Conservation (phyloP, 2,329 filamentous ascomycete genomes). For the Epichloe uncinata region DNA sequence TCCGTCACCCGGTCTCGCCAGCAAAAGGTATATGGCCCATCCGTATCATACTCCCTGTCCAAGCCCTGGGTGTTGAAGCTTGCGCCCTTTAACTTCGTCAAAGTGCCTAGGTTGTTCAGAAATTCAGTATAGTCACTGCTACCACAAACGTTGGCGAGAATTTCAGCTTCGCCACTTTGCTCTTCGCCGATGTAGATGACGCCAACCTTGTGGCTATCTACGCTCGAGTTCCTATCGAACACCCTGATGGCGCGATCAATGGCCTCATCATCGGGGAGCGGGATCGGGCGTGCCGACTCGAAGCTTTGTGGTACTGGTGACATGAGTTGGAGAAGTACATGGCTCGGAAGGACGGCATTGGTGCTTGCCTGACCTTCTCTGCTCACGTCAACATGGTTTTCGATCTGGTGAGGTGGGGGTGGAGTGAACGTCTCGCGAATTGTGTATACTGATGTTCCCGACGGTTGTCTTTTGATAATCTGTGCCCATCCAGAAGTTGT, state of each 20-base stretch:
- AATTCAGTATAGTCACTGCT: conserved; percentile 83
- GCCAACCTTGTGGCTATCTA: conserved; percentile 92
- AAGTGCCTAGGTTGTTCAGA: conserved; percentile 65
- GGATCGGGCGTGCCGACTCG: conserved; percentile 55
- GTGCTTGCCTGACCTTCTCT: conserved; percentile 39
- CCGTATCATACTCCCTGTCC: conserved; percentile 61
- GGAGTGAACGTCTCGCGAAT: conserved; percentile 47
- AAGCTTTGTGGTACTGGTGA: conserved; percentile 46
- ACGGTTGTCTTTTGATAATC: conserved; percentile 58
- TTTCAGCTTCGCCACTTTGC: conserved; percentile 70
- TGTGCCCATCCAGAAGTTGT: conserved; percentile 53
- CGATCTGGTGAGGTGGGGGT: conserved; percentile 42
- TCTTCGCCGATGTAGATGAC: conserved; percentile 86
- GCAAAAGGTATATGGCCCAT: conserved; percentile 80
- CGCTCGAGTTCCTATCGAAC: conserved; percentile 78
- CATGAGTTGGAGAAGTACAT: conserved; percentile 57
- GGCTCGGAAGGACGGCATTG: conserved; percentile 56
- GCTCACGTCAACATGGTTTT: conserved; percentile 32
- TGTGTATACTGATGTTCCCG: conserved; percentile 47
- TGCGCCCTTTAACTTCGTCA: conserved; percentile 68
- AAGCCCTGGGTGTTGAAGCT: conserved; percentile 89
- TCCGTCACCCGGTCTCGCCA: conserved; percentile 94
- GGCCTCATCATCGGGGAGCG: conserved; percentile 56
- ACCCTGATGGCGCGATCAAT: conserved; percentile 60
- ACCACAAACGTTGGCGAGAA: conserved; percentile 74